Evolutionary conservation across 176 grass and related monocot genomes (phyloP), one percentile per base, ranked within the genome.

Genomic region (Juncus inflexus): DNA sequence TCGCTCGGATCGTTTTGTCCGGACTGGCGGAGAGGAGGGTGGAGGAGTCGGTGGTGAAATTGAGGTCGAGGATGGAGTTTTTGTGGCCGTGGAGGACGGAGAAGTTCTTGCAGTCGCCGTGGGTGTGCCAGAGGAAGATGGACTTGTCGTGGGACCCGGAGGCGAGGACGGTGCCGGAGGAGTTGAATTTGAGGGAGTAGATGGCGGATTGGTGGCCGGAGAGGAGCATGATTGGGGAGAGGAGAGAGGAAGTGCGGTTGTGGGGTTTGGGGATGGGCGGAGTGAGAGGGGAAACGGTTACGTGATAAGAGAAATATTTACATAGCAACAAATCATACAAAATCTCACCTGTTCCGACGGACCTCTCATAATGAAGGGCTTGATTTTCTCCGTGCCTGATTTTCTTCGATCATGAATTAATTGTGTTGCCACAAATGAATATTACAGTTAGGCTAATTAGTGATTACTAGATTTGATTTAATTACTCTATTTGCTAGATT

Each of bases 31-130:
- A 92, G 43, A 99, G 89, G 38, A 99, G 74, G 78, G 90, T 78
- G 35, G 60, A 89, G 58, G 88, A 87, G 64, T 99, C 94, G 40
- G 78, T 86, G 54, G 85, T 99, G 87, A 87, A 99, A 15, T 92
- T 87, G 39, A 99, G 85, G 40, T 99, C 88, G 58, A 99, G 79
- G 63, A 99, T 36, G 62, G 88, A 88, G 73, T 99, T 99, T 64
- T 92, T 99, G 75, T 99, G 94, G 49, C 94, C 94, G 81, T 80
- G 85, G 50, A 99, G 74, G 75, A 99, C 88, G 87, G 91, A 92
- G 78, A 89, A 99, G 66, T 99, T 99, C 68, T 92, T 99, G 64
- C 94, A 99, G 65, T 92, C 94, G 14, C 88, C 94, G 72, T 99
- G 94, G 11, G 86, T 85, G 71, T 90, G 81, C 94, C 94, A 92